Evolutionary conservation across 2,329 filamentous ascomycete genomes (phyloP), one percentile per base, ranked within the genome.

Genomic region (Aureobasidium vineae): DNA sequence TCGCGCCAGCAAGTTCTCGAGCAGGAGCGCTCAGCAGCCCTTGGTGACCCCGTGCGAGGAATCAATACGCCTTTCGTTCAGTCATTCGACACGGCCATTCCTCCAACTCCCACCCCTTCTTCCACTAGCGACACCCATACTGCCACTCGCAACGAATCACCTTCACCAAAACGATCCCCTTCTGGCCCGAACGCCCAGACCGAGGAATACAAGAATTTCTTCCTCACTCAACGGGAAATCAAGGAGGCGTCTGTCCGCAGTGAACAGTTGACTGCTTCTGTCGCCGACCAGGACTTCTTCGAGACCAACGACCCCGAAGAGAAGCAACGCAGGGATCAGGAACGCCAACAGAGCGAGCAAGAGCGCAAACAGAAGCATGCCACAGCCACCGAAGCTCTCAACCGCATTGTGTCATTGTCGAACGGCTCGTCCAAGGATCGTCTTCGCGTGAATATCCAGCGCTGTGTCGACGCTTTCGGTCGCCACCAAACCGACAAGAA

Each of bases 391-490:
- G 86, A 90, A 71, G 95, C 92, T 11, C 82, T 99, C 70, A 80
- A 83, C 70, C 88, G 93, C 65, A 97, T 99, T 76, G 85, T 91
- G 1, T 85, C 86, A 50, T 81, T 99, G 65, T 84, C 85, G 47
- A 92, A 96, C 73, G 89, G 87, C 72, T 94, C 86, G 77, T 88
- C 86, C 71, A 89, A 90, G 77, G 91, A 97, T 73, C 86, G 87
- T 63, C 87, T 88, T 72, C 88, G 92, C 71, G 87, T 90, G 74
- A 97, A 97, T 75, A 89, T 94, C 71, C 85, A 88, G 71, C 88
- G 92, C 69, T 96, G 93, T 77, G 85, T 99, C 70, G 86, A 93
- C 68, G 88, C 87, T 2, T 97, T 99, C 74, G 95, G 95, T 59
- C 88, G 95, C 59, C 95, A 99, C 82, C 87, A 89, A 72, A 99